Base-by-base conservation (phyloP, 345 rosid species). In the Lepidium aucheri region DNA sequence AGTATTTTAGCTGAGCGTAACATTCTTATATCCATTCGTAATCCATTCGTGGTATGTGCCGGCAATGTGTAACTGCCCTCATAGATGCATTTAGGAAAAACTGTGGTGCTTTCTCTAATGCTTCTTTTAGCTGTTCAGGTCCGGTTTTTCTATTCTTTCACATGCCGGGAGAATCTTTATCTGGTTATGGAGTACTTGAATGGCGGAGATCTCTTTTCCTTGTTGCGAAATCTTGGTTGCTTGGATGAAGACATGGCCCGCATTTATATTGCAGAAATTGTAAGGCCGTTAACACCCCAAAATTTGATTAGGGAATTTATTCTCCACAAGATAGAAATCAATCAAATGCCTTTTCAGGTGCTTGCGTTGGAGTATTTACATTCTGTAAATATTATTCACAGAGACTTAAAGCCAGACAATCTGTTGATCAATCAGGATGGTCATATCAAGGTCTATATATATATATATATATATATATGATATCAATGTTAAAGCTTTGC, bases 331-430 rank as follows among this genome's bases (percentile, higher is more conserved):
- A 44, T 42, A 40, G 47, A 73, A 22, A 8, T 33, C 8, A 50
- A 5, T 63, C 32, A 47, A 57, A 73, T 65, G 74, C 12, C 61
- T 83, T 69, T 65, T 65, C 86, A 94, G 99, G 97, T 90, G 73
- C 99, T 94, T 72, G 99, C 99, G 26, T 63, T 88, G 88, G 99
- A 94, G 82, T 94, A 90, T 83, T 73, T 90, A 82, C 99, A 94
- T 77, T 90, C 99, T 16, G 75, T 82, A 63, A 90, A 82, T 82
- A 92, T 88, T 71, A 84, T 94, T 70, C 99, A 94, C 70, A 86
- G 99, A 83, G 97, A 90, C 77, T 76, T 94, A 75, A 94, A 94
- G 82, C 99, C 97, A 46, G 97, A 94, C 85, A 94, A 94, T 78
- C 77, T 94, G 82, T 78, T 94, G 86, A 90, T 94, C 73, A 87